phyloP scores from a whole-genome alignment of 78 protist species.

The Chrysochromulina tobinii region DNA sequence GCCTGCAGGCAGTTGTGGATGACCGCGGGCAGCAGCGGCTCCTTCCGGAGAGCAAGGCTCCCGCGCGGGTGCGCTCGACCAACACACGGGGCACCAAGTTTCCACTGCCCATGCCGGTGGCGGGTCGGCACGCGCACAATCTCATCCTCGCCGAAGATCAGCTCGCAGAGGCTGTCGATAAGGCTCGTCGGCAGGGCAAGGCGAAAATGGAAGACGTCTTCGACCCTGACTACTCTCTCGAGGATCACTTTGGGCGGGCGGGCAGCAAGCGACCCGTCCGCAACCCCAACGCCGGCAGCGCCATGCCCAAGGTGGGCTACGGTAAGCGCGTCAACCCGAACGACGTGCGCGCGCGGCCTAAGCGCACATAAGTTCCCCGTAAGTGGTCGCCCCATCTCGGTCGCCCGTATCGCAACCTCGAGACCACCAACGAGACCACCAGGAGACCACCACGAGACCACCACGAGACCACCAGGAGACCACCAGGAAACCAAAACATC shows the following conservation, averaged over 20 bases:
- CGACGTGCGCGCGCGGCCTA: slow-evolving; percentile 19
- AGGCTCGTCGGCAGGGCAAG: not conserved
- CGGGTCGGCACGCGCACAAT: not conserved
- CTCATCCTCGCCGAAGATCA: not conserved
- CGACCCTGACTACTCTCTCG: not conserved
- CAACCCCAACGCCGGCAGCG: not conserved
- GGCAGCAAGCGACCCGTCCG: not conserved
- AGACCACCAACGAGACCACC: too few relatives aligned
- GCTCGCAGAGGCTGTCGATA: not conserved
- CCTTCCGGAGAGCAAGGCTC: not conserved
- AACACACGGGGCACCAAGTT: not conserved
- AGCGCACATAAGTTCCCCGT: not conserved
- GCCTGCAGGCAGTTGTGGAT: not conserved
- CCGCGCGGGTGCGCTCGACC: not conserved
- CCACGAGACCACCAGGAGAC: too few relatives aligned
- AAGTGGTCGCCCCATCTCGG: too few relatives aligned
- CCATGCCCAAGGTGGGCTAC: not conserved
- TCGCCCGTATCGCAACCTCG: too few relatives aligned
- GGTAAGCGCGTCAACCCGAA: not conserved
- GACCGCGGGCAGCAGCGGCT: not conserved
- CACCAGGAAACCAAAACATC: too few relatives aligned
- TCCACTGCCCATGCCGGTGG: not conserved
- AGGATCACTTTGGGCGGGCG: slow-evolving; percentile 18
- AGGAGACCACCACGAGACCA: too few relatives aligned
- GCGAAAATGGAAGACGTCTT: not conserved